Base-by-base conservation (phyloP, 257 asterid species). In the Solanum tacnaense region DNA sequence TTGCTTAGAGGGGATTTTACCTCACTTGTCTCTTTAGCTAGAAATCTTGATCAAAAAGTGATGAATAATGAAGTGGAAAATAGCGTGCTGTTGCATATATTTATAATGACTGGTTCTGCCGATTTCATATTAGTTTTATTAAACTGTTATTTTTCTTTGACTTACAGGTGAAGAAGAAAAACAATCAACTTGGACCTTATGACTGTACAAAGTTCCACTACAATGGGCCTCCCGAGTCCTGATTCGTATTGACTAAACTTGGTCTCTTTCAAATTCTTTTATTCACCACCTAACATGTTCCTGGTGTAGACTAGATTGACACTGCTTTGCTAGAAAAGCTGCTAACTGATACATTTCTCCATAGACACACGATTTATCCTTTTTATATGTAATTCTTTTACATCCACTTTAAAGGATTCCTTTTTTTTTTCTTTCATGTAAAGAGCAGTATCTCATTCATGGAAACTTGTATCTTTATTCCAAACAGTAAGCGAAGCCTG, bases 141-240 rank as follows among this genome's bases (percentile, higher is more conserved):
- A 18, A 85, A 34, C 78, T 65, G 62, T 39, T 41, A 15, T 12
- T n/a, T 71, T 44, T 71, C 74, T 65, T 87, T 90, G 90, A 60
- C 36, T 90, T 90, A 83, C 98, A 96, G 98, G 98, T 95, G 76
- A 94, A 90, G 85, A 93, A 89, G 96, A 82, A 91, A 92, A 92
- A 92, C 95, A 95, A 91, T 84, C 90, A 92, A 86, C 92, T 95
- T 29, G 98, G 98, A 62, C 99, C 99, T 58, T 94, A 85, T 86
- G 99, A 96, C 92, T 96, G 99, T 87, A 96, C 99, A 86, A 96
- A 96, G 92, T 91, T 82, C 92, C 89, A 90, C 89, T 91, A 88
- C 89, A 83, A 49, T 85, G 84, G 32, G 73, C 93, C 93, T 58
- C 89, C 91, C 5, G 72, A 91, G 89, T 93, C 93, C 92, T 21